phyloP scores from a whole-genome alignment of 2,329 filamentous ascomycete genomes.

The Hymenotorrendiella dingleyae region DNA sequence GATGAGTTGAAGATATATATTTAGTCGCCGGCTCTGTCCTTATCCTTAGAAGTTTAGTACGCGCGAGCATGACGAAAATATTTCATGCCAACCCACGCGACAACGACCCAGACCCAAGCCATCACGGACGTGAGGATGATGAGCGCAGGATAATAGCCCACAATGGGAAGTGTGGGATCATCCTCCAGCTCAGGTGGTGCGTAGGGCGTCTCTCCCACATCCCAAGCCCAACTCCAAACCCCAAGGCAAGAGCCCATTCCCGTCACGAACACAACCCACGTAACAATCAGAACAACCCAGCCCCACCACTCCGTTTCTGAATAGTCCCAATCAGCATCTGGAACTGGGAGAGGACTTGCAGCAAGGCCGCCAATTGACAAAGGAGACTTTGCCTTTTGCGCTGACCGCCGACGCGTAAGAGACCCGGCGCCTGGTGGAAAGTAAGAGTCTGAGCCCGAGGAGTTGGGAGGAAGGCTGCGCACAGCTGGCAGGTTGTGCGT shows the following conservation, averaged over 20 bases:
- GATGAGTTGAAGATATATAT: too few relatives aligned
- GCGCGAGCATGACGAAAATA: constrained; percentile 98
- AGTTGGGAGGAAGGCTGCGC: constrained; percentile 35
- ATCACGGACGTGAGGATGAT: constrained; percentile 92
- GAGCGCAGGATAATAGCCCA: constrained; percentile 92
- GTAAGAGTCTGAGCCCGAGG: constrained; percentile 59
- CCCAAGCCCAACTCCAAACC: constrained; percentile 98
- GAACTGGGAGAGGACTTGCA: constrained; percentile 38
- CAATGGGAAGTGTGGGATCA: constrained; percentile 88
- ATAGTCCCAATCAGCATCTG: constrained; percentile 73
- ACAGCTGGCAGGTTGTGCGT: constrained; percentile 38
- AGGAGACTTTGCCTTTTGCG: constrained; percentile 47
- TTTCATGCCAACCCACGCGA: constrained; percentile 99
- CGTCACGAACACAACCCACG: constrained; percentile 92
- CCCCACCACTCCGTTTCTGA: constrained; percentile 97
- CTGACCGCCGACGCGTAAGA: constrained; percentile 27
- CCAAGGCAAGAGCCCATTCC: constrained; percentile 95
- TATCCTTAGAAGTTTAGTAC: too few relatives aligned
- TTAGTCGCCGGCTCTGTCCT: too few relatives aligned
- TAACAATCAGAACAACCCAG: constrained; percentile 84
- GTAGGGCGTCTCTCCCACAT: constrained; percentile 92
- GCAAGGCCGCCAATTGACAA: constrained; percentile 50
- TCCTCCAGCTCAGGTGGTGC: constrained; percentile 93
- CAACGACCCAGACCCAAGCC: constrained; percentile 98
- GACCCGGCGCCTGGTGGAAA: constrained; percentile 41